A percentile compares a stretch with the other conserved stretches of the same genome.
Evolutionary conservation across 495 filamentous ascomycete genomes (phyloP).

Genomic region (Collariella sp.): DNA sequence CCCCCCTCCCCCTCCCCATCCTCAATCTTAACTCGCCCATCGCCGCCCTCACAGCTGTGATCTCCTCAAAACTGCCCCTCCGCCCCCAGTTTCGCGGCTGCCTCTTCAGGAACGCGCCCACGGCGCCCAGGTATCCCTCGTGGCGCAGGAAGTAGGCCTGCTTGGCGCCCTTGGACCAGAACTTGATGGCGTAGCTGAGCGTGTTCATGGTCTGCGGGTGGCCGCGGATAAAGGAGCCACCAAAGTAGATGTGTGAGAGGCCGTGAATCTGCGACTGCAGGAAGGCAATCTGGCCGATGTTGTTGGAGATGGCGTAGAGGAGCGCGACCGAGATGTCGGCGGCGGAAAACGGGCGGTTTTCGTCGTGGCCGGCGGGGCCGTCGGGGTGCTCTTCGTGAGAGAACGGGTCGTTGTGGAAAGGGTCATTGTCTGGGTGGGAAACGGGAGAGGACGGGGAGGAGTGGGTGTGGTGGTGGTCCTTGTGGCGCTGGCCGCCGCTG

Average conservation of each 20-base stretch:
- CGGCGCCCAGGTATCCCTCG: conserved; percentile 93
- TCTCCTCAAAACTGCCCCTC: conserved; percentile 56
- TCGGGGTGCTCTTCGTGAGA: background rate
- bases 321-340: conserved; percentile 51
- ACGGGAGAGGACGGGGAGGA: conserved; percentile 11
- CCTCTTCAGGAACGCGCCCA: conserved; percentile 86
- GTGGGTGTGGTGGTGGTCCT: conserved; percentile 31
- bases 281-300: conserved; percentile 96
- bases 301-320: conserved; percentile 83
- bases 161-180: conserved; percentile 91
- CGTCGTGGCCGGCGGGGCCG: background rate
- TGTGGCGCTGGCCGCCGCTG: conserved; percentile 51
- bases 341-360: conserved; percentile 33
- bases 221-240: conserved; percentile 91
- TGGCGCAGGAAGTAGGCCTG: conserved; percentile 94
- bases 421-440: conserved; percentile 11
- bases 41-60: background rate
- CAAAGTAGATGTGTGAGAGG: conserved; percentile 91
- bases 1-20: background rate
- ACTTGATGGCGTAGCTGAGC: conserved; percentile 87
- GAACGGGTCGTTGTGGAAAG: too few relatives aligned
- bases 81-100: conserved; percentile 90
- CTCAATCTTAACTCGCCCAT: conserved; percentile 12
- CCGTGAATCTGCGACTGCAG: conserved; percentile 87
- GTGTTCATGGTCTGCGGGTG: conserved; percentile 98